phyloP scores from a whole-genome alignment of 768 basidiomycete species.

The Termitomyces titanicus region DNA sequence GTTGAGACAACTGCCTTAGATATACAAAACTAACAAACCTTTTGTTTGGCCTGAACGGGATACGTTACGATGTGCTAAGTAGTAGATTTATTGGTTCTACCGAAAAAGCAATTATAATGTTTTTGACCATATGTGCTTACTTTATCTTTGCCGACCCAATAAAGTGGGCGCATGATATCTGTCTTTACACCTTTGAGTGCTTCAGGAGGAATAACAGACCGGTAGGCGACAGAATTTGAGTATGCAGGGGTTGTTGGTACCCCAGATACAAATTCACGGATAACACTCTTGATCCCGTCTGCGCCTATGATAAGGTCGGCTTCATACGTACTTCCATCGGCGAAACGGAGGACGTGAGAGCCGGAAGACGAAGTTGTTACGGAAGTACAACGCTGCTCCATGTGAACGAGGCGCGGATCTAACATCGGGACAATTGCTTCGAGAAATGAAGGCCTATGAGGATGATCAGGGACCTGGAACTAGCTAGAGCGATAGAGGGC shows the following conservation, averaged over 20 bases:
- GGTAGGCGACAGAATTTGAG: conserved; percentile 46
- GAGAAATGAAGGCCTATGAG: conserved; percentile 43
- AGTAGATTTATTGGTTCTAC: not conserved
- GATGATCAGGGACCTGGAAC: not conserved
- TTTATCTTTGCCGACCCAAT: conserved; percentile 45
- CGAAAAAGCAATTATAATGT: not conserved
- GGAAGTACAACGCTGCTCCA: conserved; percentile 46
- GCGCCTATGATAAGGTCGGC: conserved; percentile 49
- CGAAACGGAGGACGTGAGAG: conserved; percentile 37
- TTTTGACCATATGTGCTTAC: conserved; percentile 21
- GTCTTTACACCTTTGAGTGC: conserved; percentile 35
- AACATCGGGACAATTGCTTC: conserved; percentile 43
- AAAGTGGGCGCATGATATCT: conserved; percentile 34
- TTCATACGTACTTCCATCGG: conserved; percentile 43
- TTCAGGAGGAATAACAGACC: conserved; percentile 40
- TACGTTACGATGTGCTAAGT: conserved; percentile 50
- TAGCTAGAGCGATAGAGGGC: not conserved
- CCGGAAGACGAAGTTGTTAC: conserved; percentile 24
- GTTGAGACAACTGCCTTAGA: not conserved
- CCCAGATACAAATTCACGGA: conserved; percentile 31
- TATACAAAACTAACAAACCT: conserved; percentile 25
- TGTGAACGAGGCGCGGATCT: conserved; percentile 38
- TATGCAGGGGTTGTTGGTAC: conserved; percentile 29
- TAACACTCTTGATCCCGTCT: conserved; percentile 49
- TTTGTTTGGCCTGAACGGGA: conserved; percentile 38